A percentile compares a stretch with the other conserved stretches of the same genome.
These are phyloP conservation scores for Starmerella tilneyi DNA, from an alignment of 805 yeast genomes.

Conservation along the genomic window DNA sequence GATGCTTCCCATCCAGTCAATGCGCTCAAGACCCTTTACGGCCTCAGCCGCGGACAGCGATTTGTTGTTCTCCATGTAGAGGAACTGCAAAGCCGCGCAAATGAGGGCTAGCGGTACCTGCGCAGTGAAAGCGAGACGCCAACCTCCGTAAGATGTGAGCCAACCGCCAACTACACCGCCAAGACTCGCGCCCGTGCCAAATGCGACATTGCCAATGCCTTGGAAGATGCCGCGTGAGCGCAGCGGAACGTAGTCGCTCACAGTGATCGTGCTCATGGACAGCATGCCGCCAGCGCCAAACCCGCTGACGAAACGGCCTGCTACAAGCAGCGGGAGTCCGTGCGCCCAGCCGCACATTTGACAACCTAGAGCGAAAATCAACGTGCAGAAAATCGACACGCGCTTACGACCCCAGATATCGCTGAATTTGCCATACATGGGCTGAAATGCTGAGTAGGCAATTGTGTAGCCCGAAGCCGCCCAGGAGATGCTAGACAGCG, in stretches of 20 bases:
- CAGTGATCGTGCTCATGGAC: constrained; percentile 61
- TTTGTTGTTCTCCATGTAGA: constrained; percentile 16
- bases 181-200: constrained; percentile 62
- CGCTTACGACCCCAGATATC: constrained; percentile 42
- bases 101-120: constrained; percentile 37
- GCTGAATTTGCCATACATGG: constrained; percentile 57
- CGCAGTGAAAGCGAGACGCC: constrained; percentile 44
- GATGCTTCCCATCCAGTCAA: constrained; percentile 59
- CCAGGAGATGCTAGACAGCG: constrained; percentile 48
- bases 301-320: constrained; percentile 72
- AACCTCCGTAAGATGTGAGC: constrained; percentile 44
- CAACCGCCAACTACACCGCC: constrained; percentile 56
- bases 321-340: constrained; percentile 49
- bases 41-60: constrained; percentile 28
- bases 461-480: constrained; percentile 62
- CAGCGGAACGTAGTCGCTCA: constrained; percentile 66
- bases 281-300: constrained; percentile 87
- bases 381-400: constrained; percentile 36
- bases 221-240: constrained; percentile 73
- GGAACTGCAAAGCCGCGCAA: constrained; percentile 15
- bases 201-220: constrained; percentile 68
- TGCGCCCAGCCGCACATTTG: constrained; percentile 43
- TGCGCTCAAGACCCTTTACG: constrained; percentile 38
- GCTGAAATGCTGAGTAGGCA: constrained; percentile 65
- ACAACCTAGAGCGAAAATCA: constrained; percentile 40